Conservation (phyloP, 495 filamentous ascomycete species). For the Penicillium ochrochloron region DNA sequence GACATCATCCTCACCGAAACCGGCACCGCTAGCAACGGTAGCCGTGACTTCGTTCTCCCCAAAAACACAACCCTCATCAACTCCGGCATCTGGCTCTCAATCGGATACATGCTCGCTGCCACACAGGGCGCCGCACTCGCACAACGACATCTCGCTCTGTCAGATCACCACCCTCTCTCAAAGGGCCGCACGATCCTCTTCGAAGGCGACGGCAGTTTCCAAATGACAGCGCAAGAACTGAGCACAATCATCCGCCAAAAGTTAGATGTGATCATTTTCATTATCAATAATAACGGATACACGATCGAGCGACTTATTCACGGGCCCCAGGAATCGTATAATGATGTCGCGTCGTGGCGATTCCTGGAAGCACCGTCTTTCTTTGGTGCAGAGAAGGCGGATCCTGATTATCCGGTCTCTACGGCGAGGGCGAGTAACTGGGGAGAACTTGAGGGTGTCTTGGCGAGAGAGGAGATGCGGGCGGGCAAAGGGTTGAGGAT, state of each 20-base stretch:
- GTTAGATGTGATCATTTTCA: slow-evolving; percentile 71
- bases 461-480: not conserved
- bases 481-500: slow-evolving; percentile 15
- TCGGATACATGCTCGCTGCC: slow-evolving; percentile 50
- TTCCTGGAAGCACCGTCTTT: slow-evolving; percentile 14
- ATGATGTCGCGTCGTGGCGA: slow-evolving; percentile 51
- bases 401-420: slow-evolving; percentile 5
- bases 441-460: slow-evolving; percentile 10
- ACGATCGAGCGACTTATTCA: slow-evolving; percentile 75
- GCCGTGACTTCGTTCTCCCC: slow-evolving; percentile 29
- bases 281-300: slow-evolving; percentile 75
- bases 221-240: slow-evolving; percentile 77
- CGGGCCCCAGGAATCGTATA: slow-evolving; percentile 69
- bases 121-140: slow-evolving; percentile 48
- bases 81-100: slow-evolving; percentile 42
- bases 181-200: slow-evolving; percentile 60
- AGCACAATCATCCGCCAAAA: slow-evolving; percentile 71
- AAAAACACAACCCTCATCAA: slow-evolving; percentile 34
- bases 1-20: slow-evolving; percentile 45
- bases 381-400: slow-evolving; percentile 2
- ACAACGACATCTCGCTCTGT: slow-evolving; percentile 31
- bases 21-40: slow-evolving; percentile 37
- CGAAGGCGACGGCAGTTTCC: slow-evolving; percentile 80
- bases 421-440: slow-evolving; percentile 12
- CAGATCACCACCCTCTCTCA: not conserved